phyloP scores from a whole-genome alignment of 257 asterid species.

The Lavandula angustifolia region DNA sequence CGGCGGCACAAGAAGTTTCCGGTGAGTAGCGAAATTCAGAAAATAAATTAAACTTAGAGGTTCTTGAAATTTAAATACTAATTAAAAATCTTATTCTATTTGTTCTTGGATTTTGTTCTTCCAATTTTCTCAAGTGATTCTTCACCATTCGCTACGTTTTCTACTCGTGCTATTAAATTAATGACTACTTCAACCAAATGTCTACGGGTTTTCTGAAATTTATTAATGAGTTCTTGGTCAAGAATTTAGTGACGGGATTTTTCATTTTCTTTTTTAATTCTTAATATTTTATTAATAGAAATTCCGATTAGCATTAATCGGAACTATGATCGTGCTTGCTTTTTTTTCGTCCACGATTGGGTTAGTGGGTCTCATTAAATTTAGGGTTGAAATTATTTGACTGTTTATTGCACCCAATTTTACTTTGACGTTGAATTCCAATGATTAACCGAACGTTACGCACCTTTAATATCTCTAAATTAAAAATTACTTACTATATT shows the following conservation, averaged over 20 bases:
- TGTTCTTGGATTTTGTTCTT: neutral
- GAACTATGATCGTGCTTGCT: conserved; percentile 21
- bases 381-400: conserved; percentile 1
- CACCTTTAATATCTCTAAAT: neutral
- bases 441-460: conserved; percentile 33
- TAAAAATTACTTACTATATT: neutral
- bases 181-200: neutral
- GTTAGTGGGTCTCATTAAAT: conserved; percentile 38
- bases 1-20: conserved; percentile 44
- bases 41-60: neutral
- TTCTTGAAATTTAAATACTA: neutral
- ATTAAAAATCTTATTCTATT: neutral
- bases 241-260: conserved; percentile 20
- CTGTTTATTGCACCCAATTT: conserved; percentile 2
- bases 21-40: conserved; percentile 33
- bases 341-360: conserved; percentile 30
- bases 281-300: neutral
- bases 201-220: conserved; percentile 6
- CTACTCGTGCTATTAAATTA: conserved; percentile 21
- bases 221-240: conserved; percentile 16
- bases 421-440: conserved; percentile 31
- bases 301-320: neutral
- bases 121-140: neutral
- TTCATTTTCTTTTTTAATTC: neutral
- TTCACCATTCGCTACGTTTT: conserved; percentile 2